A percentile compares a stretch with the other conserved stretches of the same genome.
Evolutionary conservation across 805 yeast genomes (phyloP).

Genomic region (Kodamaea leandrae): DNA sequence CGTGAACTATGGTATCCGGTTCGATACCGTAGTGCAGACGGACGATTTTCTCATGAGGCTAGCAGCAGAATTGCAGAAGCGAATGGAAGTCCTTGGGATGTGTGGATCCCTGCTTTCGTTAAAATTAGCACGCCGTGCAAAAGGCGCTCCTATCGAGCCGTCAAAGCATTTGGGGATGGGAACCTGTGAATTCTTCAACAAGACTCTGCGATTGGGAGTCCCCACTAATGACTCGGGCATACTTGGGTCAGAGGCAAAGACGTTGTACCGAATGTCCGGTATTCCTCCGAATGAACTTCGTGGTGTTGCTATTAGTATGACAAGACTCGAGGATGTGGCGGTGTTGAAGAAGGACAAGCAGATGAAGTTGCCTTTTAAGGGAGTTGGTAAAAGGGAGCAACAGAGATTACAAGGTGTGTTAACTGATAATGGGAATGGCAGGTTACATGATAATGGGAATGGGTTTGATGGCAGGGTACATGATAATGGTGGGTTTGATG

Average conservation of each 20-base stretch:
- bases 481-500: no score
- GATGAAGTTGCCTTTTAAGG: constrained; percentile 17
- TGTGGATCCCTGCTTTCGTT: constrained; percentile 60
- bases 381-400: constrained; percentile 5
- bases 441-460: no score
- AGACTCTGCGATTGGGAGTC: constrained; percentile 56
- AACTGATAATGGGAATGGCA: no score
- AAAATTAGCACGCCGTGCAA: constrained; percentile 62
- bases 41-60: constrained; percentile 60
- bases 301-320: constrained; percentile 74
- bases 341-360: constrained; percentile 21
- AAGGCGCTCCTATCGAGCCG: constrained; percentile 69
- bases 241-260: constrained; percentile 57
- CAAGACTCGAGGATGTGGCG: constrained; percentile 45
- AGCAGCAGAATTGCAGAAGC: constrained; percentile 53
- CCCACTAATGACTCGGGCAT: constrained; percentile 60
- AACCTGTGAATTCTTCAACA: constrained; percentile 60
- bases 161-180: constrained; percentile 87
- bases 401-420: no score
- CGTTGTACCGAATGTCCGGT: constrained; percentile 52
- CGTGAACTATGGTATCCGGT: constrained; percentile 87
- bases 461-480: no score
- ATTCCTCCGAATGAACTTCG: constrained; percentile 68
- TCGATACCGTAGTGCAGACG: constrained; percentile 57
- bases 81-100: constrained; percentile 48